Conservation (phyloP, 495 filamentous ascomycete species). For the Mytilinidion resinicola region DNA sequence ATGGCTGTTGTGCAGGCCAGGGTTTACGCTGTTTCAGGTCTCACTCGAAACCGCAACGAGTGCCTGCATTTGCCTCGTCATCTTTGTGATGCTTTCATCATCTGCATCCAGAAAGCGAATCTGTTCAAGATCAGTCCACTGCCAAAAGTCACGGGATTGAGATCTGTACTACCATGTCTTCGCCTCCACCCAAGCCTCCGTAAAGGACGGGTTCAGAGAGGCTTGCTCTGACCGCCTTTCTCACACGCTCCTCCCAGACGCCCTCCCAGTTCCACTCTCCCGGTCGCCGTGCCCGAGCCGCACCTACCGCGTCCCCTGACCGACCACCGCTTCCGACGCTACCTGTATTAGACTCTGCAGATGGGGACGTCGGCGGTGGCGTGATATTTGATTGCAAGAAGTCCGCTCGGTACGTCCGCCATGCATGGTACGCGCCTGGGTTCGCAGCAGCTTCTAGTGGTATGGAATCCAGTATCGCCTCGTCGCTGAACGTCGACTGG, state of each 20-base stretch:
- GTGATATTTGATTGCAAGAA: conserved; percentile 1
- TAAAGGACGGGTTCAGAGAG: conserved; percentile 70
- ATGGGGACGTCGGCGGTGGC: conserved; percentile 1
- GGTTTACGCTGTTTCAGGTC: too few species aligned
- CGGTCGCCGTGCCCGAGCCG: conserved; percentile 47
- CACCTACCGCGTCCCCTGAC: not conserved
- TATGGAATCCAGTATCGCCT: conserved; percentile 65
- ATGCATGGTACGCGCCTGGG: conserved; percentile 83
- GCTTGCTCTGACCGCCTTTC: conserved; percentile 67
- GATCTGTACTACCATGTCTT: conserved; percentile 29
- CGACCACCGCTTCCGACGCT: not conserved
- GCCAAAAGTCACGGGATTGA: not conserved
- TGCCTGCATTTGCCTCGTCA: not conserved
- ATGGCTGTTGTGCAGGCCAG: too few species aligned
- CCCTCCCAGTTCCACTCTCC: conserved; percentile 96
- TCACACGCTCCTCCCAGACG: conserved; percentile 81
- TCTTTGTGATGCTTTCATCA: not conserved
- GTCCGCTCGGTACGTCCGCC: conserved; percentile 58
- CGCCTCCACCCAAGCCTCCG: conserved; percentile 53
- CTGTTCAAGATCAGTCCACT: not conserved
- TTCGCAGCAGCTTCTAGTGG: conserved; percentile 80
- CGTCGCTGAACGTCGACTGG: conserved; percentile 71
- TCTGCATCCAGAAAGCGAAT: conserved; percentile 5
- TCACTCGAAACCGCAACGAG: not conserved
- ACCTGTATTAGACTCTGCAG: conserved; percentile 4